Percentiles rank a stretch among this genome's conserved stretches.
Evolutionary conservation across 768 basidiomycete species (phyloP).

Genomic region (Hygrophoropsis aurantiaca): DNA sequence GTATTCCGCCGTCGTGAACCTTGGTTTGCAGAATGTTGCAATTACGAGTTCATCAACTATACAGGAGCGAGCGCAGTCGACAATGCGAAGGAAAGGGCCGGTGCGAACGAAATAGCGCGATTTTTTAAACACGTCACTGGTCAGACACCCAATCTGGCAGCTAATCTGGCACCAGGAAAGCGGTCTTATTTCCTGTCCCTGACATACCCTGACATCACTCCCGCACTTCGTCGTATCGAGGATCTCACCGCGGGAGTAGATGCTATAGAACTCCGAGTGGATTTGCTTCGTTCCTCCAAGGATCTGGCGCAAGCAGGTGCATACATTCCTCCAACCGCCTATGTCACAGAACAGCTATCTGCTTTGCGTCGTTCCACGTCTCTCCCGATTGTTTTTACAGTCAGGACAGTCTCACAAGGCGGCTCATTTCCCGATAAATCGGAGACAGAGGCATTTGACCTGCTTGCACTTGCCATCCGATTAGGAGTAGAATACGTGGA

Average conservation of each 20-base stretch:
- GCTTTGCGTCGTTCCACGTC: conserved; percentile 72
- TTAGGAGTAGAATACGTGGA: conserved; percentile 92
- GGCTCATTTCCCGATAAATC: conserved; percentile 86
- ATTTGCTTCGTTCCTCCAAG: conserved; percentile 66
- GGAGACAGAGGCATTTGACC: conserved; percentile 66
- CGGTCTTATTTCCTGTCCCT: conserved; percentile 93
- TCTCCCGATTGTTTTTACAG: conserved; percentile 90
- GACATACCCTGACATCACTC: conserved; percentile 85
- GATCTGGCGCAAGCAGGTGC: conserved; percentile 34
- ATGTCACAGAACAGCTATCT: conserved; percentile 80
- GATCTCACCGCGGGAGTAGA: conserved; percentile 82
- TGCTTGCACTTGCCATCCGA: conserved; percentile 76
- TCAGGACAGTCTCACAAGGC: conserved; percentile 85
- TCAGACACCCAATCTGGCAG: conserved; percentile 58
- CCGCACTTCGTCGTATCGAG: conserved; percentile 66
- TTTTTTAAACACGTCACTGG: conserved; percentile 92
- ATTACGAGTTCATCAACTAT: conserved; percentile 81
- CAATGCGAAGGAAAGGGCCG: conserved; percentile 32
- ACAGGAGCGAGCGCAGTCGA: conserved; percentile 34
- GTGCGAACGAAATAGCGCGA: conserved; percentile 62
- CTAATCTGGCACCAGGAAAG: conserved; percentile 47
- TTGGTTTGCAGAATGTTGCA: conserved; percentile 83
- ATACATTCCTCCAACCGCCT: conserved; percentile 63
- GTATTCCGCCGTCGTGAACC: conserved; percentile 83
- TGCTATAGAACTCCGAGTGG: conserved; percentile 92